Conservation (phyloP, 345 rosid genomes). For the Xanthoceras sorbifolium region DNA sequence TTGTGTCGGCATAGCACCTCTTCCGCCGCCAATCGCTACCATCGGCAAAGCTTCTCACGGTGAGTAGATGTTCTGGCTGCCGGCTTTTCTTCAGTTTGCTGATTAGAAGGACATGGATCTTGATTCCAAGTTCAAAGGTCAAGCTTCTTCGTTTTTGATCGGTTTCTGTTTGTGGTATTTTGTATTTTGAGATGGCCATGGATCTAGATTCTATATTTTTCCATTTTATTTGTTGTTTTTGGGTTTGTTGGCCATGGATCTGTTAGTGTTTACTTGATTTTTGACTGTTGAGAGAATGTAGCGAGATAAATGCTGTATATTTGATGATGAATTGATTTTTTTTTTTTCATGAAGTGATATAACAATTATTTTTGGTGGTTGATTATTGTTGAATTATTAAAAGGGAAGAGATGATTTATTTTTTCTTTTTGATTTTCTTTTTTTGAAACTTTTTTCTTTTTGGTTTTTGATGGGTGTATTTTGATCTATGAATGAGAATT, state of each 20-base stretch:
- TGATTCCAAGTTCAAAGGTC: constrained; percentile 73
- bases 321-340: not conserved
- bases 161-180: not conserved
- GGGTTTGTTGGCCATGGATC: not conserved
- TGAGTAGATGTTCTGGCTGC: constrained; percentile 84
- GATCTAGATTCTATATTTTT: constrained; percentile 17
- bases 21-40: too few species aligned
- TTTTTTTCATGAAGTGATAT: not conserved
- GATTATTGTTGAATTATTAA: not conserved
- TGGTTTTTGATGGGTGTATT: too few species aligned
- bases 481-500: not conserved
- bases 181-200: not conserved
- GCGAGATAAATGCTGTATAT: not conserved
- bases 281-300: constrained; percentile 14
- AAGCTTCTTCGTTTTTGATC: not conserved
- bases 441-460: too few species aligned
- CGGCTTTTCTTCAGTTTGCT: constrained; percentile 61
- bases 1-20: too few species aligned
- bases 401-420: not conserved
- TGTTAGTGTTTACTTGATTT: not conserved
- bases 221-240: not conserved
- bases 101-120: constrained; percentile 71
- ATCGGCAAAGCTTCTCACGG: too few species aligned
- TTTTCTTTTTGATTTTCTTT: not conserved
- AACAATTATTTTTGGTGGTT: not conserved